Evolutionary conservation across 2,329 filamentous ascomycete species (phyloP), one percentile per base, ranked within the genome.

Genomic region (Cladosporium sp.): DNA sequence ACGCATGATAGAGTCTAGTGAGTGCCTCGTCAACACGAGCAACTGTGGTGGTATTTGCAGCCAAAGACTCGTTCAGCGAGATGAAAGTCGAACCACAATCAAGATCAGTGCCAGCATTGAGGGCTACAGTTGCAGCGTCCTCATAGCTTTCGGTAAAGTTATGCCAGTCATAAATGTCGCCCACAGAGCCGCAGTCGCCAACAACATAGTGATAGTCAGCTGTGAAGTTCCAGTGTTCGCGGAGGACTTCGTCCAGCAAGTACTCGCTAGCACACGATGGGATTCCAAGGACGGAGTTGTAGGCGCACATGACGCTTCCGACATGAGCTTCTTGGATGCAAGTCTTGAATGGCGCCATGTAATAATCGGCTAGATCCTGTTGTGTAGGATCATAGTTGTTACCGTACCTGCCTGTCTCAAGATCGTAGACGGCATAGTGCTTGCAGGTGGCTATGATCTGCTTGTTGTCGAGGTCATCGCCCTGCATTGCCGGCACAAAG

Each of bases 301-400:
- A 82, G 15, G 72, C 38, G 76, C 79, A 62, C 83, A 85, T 59
- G 73, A 72, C 63, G 18, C 59, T 73, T 4, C 67, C 66, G 11
- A 69, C 69, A 38, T 69, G 40, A 2, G 67, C 65, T 42, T 70
- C 68, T 36, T 68, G 59, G 4, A 68, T 65, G 36, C 68, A 71
- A 27, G 60, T 73, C 57, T 82, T 72, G 66, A 86, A 86, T 0
- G 80, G 76, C 1, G 78, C 80, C n/a, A 83, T 71, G 59, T 83
- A 86, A 65, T 85, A 86, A 57, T 84, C 82, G 0, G 76, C 72
- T 20, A 55, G 65, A 53, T 86, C 83, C 55, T 85, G 82, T 49
- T 72, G 67, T 4, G 72, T 69, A 46, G 83, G 77, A 18, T 72
- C 67, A 3, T 79, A 73, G 59, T 83, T 71, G 54, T 81, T 82